A percentile compares a stretch with the other conserved stretches of the same genome.
Evolutionary conservation across 116 monocot species (phyloP).

Genomic region (Trichopus zeylanicus): DNA sequence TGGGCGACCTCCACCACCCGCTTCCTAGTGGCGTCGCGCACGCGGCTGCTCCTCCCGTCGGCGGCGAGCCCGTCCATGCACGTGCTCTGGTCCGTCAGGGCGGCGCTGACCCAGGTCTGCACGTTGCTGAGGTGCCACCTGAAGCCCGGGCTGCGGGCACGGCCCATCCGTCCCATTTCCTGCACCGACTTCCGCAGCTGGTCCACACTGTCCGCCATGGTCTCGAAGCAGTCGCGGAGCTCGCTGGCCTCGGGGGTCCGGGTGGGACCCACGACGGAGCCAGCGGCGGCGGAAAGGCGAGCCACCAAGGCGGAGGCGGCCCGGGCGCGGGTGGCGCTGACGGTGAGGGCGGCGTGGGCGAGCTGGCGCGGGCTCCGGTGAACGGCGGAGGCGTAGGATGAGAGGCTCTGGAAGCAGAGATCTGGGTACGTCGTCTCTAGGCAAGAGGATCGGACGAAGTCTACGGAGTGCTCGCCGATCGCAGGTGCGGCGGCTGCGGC

Average conservation of each 20-base stretch:
- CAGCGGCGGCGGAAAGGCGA: neutral
- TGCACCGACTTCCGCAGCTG: constrained; percentile 19
- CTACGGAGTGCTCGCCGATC: too few species aligned
- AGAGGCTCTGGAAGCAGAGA: constrained; percentile 27
- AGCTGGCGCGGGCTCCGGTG: constrained; percentile 30
- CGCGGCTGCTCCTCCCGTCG: too few species aligned
- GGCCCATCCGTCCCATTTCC: constrained; percentile 30
- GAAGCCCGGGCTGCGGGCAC: constrained; percentile 9
- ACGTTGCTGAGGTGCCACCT: constrained; percentile 32
- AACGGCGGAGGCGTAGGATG: constrained; percentile 26
- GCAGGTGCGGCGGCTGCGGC: too few species aligned
- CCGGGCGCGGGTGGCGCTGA: constrained; percentile 22
- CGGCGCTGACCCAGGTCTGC: constrained; percentile 48
- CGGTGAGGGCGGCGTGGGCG: constrained; percentile 39
- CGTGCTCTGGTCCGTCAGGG: too few species aligned
- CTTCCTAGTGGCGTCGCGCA: too few species aligned
- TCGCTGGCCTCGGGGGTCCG: constrained; percentile 6
- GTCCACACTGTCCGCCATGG: constrained; percentile 37
- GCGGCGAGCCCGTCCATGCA: too few species aligned
- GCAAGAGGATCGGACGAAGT: constrained; percentile 34
- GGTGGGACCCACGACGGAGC: neutral
- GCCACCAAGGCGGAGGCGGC: constrained; percentile 32
- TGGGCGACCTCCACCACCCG: constrained; percentile 14
- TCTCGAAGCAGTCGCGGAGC: constrained; percentile 35
- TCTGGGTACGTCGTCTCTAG: constrained; percentile 33